phyloP scores from a whole-genome alignment of 2,329 filamentous ascomycete species.

The Penicillium paneum region DNA sequence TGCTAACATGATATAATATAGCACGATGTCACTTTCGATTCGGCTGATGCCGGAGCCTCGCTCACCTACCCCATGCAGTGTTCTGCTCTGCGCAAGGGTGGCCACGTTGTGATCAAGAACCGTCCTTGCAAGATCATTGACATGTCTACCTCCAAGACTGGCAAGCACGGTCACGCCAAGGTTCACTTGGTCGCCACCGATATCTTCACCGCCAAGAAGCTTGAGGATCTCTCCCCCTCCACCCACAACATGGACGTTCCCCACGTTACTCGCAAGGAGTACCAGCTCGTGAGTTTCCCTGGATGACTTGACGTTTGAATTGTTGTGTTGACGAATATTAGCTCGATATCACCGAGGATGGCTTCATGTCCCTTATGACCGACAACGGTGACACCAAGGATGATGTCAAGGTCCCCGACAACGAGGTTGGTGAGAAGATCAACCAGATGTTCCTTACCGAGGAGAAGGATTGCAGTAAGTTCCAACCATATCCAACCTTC shows the following conservation, averaged over 20 bases:
- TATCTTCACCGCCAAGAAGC: constrained; percentile 99
- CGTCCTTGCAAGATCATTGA: constrained; percentile 99
- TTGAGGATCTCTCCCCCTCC: constrained; percentile 97
- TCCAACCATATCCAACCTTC: background rate
- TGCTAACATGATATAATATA: constrained; percentile 31
- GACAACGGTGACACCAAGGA: constrained; percentile 86
- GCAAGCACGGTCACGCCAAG: constrained; percentile 99
- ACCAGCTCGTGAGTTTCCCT: constrained; percentile 74
- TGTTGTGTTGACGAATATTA: constrained; percentile 37
- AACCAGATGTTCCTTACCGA: constrained; percentile 72
- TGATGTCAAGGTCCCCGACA: constrained; percentile 89
- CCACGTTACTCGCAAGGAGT: constrained; percentile 85
- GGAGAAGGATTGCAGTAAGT: constrained; percentile 92
- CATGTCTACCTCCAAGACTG: constrained; percentile 99
- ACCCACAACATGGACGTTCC: constrained; percentile 88
- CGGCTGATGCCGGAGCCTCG: constrained; percentile 94
- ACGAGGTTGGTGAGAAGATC: constrained; percentile 85
- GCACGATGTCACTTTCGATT: constrained; percentile 80
- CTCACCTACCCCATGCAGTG: constrained; percentile 97
- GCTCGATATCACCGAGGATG: constrained; percentile 92
- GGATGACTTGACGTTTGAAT: background rate
- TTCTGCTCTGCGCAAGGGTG: constrained; percentile 99
- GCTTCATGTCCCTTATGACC: constrained; percentile 89
- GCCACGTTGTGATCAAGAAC: constrained; percentile 95
- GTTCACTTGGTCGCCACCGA: constrained; percentile 97